Percentiles rank a stretch among this genome's conserved stretches.
phyloP scores from a whole-genome alignment of 1,284 basidiomycete species.

The Singerocomus rubriflavus region DNA sequence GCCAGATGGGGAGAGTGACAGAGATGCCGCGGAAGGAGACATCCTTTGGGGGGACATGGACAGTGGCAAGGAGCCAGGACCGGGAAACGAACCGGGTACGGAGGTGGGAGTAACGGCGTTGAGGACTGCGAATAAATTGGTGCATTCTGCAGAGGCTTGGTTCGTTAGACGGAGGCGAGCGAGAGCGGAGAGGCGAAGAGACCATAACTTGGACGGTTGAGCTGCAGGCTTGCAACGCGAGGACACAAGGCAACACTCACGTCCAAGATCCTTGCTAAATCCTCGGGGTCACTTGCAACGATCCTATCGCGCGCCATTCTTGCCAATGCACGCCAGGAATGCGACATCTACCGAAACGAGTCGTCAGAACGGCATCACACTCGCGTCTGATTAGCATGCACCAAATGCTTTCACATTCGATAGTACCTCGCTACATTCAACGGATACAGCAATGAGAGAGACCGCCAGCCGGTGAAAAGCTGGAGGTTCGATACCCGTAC shows the following conservation, averaged over 20 bases:
- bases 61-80: slow-evolving; percentile 9
- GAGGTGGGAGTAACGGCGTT: slow-evolving; percentile 49
- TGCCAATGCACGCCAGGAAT: slow-evolving; percentile 79
- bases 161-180: slow-evolving; percentile 78
- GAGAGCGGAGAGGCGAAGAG: slow-evolving; percentile 71
- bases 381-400: neutral
- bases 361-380: slow-evolving; percentile 14
- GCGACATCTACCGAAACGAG: slow-evolving; percentile 59
- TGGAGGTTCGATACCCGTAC: slow-evolving; percentile 16
- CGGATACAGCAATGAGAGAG: slow-evolving; percentile 20
- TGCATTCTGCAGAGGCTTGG: slow-evolving; percentile 75
- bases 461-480: slow-evolving; percentile 12
- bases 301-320: slow-evolving; percentile 75
- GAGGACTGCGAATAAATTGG: slow-evolving; percentile 73
- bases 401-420: slow-evolving; percentile 16
- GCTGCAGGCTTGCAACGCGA: neutral
- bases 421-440: slow-evolving; percentile 23
- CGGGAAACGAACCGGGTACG: slow-evolving; percentile 26
- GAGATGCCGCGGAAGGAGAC: slow-evolving; percentile 10
- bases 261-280: slow-evolving; percentile 59
- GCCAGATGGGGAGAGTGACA: slow-evolving; percentile 26
- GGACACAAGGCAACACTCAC: slow-evolving; percentile 41
- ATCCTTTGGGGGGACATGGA: slow-evolving; percentile 1
- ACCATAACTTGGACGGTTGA: slow-evolving; percentile 61
- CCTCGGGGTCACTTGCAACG: slow-evolving; percentile 63